A percentile compares a stretch with the other conserved stretches of the same genome.
phyloP scores from a whole-genome alignment of 495 filamentous ascomycete genomes.

The Penicillium verhagenii region DNA sequence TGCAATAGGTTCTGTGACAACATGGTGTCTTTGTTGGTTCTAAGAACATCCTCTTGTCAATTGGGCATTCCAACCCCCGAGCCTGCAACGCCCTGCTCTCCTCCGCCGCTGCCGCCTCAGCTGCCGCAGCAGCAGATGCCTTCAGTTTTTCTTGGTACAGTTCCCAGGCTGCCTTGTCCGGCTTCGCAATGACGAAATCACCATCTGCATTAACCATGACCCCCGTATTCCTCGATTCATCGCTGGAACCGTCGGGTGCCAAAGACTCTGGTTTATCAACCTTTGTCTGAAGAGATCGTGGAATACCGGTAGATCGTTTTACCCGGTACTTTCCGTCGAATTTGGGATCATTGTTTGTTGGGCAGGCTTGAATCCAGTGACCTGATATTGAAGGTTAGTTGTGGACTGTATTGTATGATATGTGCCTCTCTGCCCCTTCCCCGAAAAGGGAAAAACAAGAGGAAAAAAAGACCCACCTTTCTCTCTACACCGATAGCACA shows the following conservation, averaged over 20 bases:
- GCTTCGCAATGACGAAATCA: conserved; percentile 91
- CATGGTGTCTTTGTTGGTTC: conserved; percentile 98
- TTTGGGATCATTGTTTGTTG: conserved; percentile 94
- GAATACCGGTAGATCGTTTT: conserved; percentile 95
- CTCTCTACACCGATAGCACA: conserved; percentile 96
- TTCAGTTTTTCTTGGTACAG: conserved; percentile 91
- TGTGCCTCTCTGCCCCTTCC: too few relatives aligned
- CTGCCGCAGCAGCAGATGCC: conserved; percentile 74
- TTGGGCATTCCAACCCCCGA: conserved; percentile 83
- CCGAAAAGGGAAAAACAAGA: too few relatives aligned
- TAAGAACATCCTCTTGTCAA: conserved; percentile 96
- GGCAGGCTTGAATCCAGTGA: conserved; percentile 96
- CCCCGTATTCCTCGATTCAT: conserved; percentile 76
- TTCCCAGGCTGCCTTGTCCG: conserved; percentile 94
- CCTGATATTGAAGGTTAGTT: conserved; percentile 40
- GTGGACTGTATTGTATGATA: neutral
- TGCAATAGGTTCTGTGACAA: conserved; percentile 96
- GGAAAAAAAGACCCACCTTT: conserved; percentile 57
- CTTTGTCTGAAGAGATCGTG: conserved; percentile 86
- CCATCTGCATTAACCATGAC: conserved; percentile 98
- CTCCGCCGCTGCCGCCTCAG: conserved; percentile 64
- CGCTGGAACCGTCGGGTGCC: conserved; percentile 67
- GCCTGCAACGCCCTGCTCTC: conserved; percentile 80
- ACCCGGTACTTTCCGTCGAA: conserved; percentile 88
- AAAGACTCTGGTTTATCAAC: conserved; percentile 84